phyloP scores from a whole-genome alignment of 257 asterid genomes.

The Vinca minor region DNA sequence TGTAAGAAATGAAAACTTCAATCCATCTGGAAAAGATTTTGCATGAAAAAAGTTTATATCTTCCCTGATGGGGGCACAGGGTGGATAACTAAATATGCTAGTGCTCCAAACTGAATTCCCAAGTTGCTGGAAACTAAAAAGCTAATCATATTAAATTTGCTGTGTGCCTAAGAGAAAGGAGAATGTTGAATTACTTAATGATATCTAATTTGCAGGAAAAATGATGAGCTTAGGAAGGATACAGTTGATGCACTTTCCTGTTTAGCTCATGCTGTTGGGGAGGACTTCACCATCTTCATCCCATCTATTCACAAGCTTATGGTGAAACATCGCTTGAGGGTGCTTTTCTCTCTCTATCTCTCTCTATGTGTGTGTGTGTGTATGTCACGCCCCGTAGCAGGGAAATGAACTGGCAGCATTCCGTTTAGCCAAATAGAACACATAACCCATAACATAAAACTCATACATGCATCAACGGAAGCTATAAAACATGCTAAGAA shows the following conservation, averaged over 20 bases:
- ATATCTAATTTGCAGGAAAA: conserved; percentile 50
- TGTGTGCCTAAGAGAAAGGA: neutral
- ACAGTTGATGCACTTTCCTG: conserved; percentile 92
- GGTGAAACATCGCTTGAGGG: conserved; percentile 76
- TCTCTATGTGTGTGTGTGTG: too few relatives aligned
- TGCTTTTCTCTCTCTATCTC: conserved; percentile 16
- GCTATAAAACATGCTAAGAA: too few relatives aligned
- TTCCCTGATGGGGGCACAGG: neutral
- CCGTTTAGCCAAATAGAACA: too few relatives aligned
- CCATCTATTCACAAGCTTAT: conserved; percentile 87
- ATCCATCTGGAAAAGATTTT: neutral
- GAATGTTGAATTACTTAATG: neutral
- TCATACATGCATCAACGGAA: too few relatives aligned
- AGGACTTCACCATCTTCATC: conserved; percentile 83
- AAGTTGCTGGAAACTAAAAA: neutral
- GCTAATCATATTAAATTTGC: neutral
- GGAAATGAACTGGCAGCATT: too few relatives aligned
- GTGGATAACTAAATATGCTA: neutral
- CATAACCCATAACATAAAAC: too few relatives aligned
- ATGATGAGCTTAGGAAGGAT: conserved; percentile 83
- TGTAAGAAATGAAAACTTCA: too few relatives aligned
- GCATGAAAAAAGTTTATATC: neutral
- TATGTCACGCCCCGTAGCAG: too few relatives aligned
- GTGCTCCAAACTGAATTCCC: neutral
- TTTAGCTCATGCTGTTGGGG: conserved; percentile 96